These are phyloP conservation scores for Karstenula rhodostoma DNA, from an alignment of 2,329 filamentous ascomycete species.

Conservation along the genomic window DNA sequence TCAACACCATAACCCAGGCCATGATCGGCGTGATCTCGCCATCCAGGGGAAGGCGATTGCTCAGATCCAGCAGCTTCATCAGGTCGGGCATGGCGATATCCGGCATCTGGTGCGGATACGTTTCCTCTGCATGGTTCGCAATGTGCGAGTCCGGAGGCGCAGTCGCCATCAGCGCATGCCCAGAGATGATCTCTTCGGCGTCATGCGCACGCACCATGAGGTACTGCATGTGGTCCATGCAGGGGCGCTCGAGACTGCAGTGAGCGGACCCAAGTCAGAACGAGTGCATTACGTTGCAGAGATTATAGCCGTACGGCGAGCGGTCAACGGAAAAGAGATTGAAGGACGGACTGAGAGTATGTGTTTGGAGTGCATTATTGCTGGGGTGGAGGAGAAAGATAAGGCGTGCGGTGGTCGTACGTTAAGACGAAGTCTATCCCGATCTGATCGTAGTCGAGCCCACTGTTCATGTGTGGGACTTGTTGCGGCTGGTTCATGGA, in stretches of 20 bases:
- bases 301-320: conserved; percentile 34
- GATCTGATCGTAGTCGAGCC: conserved; percentile 78
- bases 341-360: conserved; percentile 22
- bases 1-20: conserved; percentile 85
- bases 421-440: conserved; percentile 91
- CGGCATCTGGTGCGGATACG: conserved; percentile 76
- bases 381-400: conserved; percentile 56
- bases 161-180: conserved; percentile 92
- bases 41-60: conserved; percentile 80
- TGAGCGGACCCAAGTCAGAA: conserved; percentile 38
- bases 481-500: conserved; percentile 33
- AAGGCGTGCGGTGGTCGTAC: conserved; percentile 74
- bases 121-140: conserved; percentile 61
- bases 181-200: conserved; percentile 68
- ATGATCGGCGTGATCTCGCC: conserved; percentile 95
- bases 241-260: conserved; percentile 83
- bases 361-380: conserved; percentile 37
- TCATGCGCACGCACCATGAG: conserved; percentile 68
- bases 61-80: conserved; percentile 82
- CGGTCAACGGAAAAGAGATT: conserved; percentile 26
- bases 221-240: conserved; percentile 89
- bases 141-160: conserved; percentile 78
- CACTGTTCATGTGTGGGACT: conserved; percentile 45
- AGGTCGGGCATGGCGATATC: conserved; percentile 77
- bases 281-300: conserved; percentile 29